Base-by-base conservation (phyloP, 139 green algal species). In the Volvox reticuliferus region DNA sequence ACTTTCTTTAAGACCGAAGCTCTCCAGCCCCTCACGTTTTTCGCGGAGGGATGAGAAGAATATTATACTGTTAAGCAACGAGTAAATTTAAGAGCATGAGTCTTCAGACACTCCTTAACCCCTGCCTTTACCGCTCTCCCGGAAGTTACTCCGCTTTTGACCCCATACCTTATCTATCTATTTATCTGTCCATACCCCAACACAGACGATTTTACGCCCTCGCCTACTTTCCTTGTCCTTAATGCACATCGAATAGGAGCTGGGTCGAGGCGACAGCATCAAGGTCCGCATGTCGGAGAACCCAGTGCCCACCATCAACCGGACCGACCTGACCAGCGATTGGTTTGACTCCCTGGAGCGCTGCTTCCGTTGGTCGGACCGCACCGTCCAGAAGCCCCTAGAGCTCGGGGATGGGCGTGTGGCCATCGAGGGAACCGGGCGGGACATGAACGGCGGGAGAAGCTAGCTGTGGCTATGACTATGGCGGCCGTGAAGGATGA, bases 291-390 rank as follows among this genome's bases (percentile, higher is more conserved):
- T 99, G 98, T 97, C 92, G 82, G 95, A 97, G 87, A 97, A 99
- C 95, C 98, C 98, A 0, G 96, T 99, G 83, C 98, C 98, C 24
- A 99, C 98, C 32, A 98, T 99, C 92, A 99, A 99, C 95, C 62
- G 87, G 21, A 91, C 91, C 20, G 98, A 99, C 89, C 95, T 99
- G 78, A 99, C 98, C 12, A 92, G 90, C 63, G 98, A 99, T 93
- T 99, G 98, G 98, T 99, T 99, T 69, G 92, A 94, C 83, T 97
- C 93, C 37, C 94, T 99, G 86, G 97, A 99, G 87, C 83, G 96
- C 9, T 99, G 97, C 94, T 98, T 99, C 93, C 95, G 95, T 50
- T 99, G 97, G 97, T 97, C 96, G 78, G 96, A 99, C 79, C 89
- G 97, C 18, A 85, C 93, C 12, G 94, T 98, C 83, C 97, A 99